Evolutionary conservation across 75 land plant genomes (phyloP), one percentile per base, ranked within the genome.

Genomic region (Sequoiadendron giganteum): DNA sequence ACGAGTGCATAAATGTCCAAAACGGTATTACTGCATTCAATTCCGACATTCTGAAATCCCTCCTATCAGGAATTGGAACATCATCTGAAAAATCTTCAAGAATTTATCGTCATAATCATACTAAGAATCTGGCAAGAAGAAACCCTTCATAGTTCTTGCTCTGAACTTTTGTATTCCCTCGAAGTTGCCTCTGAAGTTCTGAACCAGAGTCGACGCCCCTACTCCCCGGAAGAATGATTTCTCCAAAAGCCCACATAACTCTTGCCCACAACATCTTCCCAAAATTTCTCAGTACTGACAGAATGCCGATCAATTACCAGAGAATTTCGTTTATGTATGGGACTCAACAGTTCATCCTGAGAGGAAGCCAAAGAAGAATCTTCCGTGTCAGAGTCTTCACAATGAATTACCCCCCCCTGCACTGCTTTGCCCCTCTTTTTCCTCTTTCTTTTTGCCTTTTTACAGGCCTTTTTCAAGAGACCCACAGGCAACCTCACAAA

Each of bases 401-500:
- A 30, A 8, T 5, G 15, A 82, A 2, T 6, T 25, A 21, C 30
- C 28, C 1, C 45, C 70, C 11, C 9, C 28, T 65, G n/a, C 9
- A 65, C 70, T 65, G 70, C 28, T 65, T 65, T 65, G 10, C 3
- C 18, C 61, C 61, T 19, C 21, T 56, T 56, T 56, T 30, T 65
- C n/a, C 77, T 28, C 73, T 25, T 28, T 81, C 36, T 84, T 72
- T 54, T 86, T 68, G 54, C 68, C 80, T 58, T 56, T 75, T 30
- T 45, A 36, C 87, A 14, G 10, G 90, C 90, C 10, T 85, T 86
- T 10, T 90, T 87, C 86, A 86, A 91, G n/a, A 93, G 88, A 39
- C 91, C 89, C 5, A 90, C 91, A 10, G 95, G 95, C 30, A 93
- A 55, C 65, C 86, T 90, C 85, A 89, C 89, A 39, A 92, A 58